Evolutionary conservation across 345 rosid genomes (phyloP).

Genomic region (Barbarea vulgaris): DNA sequence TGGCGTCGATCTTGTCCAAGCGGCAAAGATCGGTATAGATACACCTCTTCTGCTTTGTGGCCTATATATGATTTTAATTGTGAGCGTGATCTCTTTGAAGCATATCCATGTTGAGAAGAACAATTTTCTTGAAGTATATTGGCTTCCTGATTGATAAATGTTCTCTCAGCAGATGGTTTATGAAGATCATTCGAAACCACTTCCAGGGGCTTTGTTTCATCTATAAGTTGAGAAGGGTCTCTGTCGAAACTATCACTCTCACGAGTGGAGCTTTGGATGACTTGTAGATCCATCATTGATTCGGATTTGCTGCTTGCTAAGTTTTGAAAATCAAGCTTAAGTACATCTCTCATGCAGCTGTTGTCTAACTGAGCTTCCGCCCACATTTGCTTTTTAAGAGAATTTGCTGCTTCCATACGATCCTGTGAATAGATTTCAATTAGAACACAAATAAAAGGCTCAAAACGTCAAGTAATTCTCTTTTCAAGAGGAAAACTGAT

Average conservation of each 20-base stretch:
- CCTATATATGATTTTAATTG: constrained; percentile 85
- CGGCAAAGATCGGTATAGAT: constrained; percentile 92
- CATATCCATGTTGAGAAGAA: constrained; percentile 59
- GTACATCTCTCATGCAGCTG: constrained; percentile 79
- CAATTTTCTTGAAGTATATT: constrained; percentile 56
- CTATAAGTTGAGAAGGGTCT: constrained; percentile 57
- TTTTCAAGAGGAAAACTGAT: constrained; percentile 11
- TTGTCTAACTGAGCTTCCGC: constrained; percentile 93
- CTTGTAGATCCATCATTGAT: constrained; percentile 24
- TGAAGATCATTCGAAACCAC: constrained; percentile 50
- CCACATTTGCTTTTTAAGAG: constrained; percentile 99
- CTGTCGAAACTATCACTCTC: constrained; percentile 42
- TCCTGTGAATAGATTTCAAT: constrained; percentile 59
- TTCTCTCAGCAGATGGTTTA: constrained; percentile 51
- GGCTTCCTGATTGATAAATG: constrained; percentile 48
- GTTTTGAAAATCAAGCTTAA: constrained; percentile 59
- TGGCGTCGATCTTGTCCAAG: constrained; percentile 98
- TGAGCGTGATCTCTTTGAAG: constrained; percentile 85
- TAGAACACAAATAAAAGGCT: constrained; percentile 17
- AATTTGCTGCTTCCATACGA: constrained; percentile 94
- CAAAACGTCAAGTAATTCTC: constrained; percentile 19
- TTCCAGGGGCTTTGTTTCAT: constrained; percentile 60
- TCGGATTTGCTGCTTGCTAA: constrained; percentile 55
- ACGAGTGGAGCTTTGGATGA: constrained; percentile 21
- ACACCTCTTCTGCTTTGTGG: constrained; percentile 92